Conservation (phyloP, 2,329 filamentous ascomycete genomes). For the Exophiala xenobiotica region DNA sequence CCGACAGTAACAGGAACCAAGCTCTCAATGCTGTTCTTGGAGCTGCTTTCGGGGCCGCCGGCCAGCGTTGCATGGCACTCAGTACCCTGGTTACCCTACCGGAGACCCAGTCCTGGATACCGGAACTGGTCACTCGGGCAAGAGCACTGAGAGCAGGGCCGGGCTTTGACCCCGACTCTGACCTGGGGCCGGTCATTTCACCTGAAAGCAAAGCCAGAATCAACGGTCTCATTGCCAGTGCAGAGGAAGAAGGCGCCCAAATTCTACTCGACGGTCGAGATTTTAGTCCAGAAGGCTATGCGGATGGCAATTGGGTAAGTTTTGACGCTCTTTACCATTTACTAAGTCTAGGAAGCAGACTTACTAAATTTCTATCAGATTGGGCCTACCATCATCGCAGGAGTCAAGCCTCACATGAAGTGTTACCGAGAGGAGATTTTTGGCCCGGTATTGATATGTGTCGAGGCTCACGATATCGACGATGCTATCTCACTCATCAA, state of each 20-base stretch:
- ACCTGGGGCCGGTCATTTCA: slow-evolving; percentile 60
- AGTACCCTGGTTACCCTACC: slow-evolving; percentile 44
- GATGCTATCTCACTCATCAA: slow-evolving; percentile 51
- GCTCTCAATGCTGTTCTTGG: slow-evolving; percentile 25
- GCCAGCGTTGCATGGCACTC: slow-evolving; percentile 30
- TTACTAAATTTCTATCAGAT: too few species aligned
- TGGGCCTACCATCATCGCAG: slow-evolving; percentile 61
- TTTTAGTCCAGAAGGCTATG: slow-evolving; percentile 21
- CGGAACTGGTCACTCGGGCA: slow-evolving; percentile 52
- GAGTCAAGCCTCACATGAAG: slow-evolving; percentile 58
- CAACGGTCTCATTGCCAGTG: slow-evolving; percentile 59
- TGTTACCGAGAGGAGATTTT: slow-evolving; percentile 63
- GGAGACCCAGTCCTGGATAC: slow-evolving; percentile 46
- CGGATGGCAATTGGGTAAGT: slow-evolving; percentile 62
- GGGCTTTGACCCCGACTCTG: slow-evolving; percentile 52
- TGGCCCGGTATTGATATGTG: slow-evolving; percentile 62
- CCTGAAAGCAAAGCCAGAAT: slow-evolving; percentile 56
- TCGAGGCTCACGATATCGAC: slow-evolving; percentile 63
- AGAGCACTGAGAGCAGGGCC: slow-evolving; percentile 56
- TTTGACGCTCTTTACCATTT: too few species aligned
- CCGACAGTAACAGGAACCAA: slow-evolving; percentile 42
- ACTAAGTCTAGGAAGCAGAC: too few species aligned
- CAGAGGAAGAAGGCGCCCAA: slow-evolving; percentile 60
- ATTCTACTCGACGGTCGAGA: slow-evolving; percentile 50
- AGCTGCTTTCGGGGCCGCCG: slow-evolving; percentile 13